Evolutionary conservation across 2,329 filamentous ascomycete genomes (phyloP).

Genomic region (Colletotrichum musicola): DNA sequence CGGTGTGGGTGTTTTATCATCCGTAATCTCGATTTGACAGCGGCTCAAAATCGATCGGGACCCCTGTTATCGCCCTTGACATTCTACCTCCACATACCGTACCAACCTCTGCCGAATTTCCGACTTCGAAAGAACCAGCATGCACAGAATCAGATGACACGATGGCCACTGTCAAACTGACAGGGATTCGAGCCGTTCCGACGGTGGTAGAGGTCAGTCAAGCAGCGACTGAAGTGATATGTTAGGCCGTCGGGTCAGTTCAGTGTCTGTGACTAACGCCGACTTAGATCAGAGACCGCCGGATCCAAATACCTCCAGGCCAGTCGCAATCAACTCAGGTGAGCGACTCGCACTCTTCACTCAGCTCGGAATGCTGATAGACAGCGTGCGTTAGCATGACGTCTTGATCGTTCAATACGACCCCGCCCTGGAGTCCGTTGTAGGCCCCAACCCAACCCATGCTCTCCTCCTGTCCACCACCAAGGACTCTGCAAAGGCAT

Average conservation of each 20-base stretch:
- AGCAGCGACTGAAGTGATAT: not conserved
- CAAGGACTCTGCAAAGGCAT: constrained; percentile 55
- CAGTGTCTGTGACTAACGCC: not conserved
- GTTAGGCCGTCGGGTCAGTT: not conserved
- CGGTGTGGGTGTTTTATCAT: not conserved
- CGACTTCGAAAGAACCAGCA: constrained; percentile 1
- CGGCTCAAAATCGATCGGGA: not conserved
- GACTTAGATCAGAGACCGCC: constrained; percentile 30
- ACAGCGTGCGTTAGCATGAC: not conserved
- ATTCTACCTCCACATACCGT: not conserved
- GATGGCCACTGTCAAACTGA: constrained; percentile 25
- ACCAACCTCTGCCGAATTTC: not conserved
- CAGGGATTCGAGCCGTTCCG: constrained; percentile 1
- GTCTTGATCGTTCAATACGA: constrained; percentile 55
- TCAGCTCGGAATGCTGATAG: not conserved
- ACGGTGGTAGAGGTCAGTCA: constrained; percentile 30
- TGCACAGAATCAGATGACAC: not conserved
- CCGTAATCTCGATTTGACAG: not conserved
- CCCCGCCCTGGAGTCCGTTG: constrained; percentile 48
- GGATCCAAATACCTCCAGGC: not conserved
- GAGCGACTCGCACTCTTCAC: not conserved
- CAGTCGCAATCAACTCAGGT: constrained; percentile 6
- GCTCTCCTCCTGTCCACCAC: constrained; percentile 57
- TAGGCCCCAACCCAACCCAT: constrained; percentile 50
- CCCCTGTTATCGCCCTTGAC: not conserved